phyloP scores from a whole-genome alignment of 768 basidiomycete species.

The Terana coerulea region DNA sequence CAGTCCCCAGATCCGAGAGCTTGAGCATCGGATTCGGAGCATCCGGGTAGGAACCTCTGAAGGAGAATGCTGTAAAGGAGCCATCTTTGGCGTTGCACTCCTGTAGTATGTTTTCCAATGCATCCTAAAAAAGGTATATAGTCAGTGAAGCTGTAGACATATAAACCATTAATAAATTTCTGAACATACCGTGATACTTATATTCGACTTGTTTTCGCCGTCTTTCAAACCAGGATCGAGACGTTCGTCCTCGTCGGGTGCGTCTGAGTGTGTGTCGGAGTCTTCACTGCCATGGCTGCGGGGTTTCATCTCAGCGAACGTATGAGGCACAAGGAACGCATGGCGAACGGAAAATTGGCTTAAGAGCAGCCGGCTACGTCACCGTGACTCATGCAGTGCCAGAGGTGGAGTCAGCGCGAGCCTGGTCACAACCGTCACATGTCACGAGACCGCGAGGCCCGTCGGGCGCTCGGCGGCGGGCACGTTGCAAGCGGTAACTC shows the following conservation, averaged over 20 bases:
- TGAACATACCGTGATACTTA: no score
- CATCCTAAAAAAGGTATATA: not conserved
- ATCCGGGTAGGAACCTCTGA: conserved; percentile 21
- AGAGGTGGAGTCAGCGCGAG: no score
- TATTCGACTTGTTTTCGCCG: no score
- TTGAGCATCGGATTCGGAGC: conserved; percentile 40
- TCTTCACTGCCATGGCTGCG: not conserved
- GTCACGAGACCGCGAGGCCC: not conserved
- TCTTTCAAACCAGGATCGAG: no score
- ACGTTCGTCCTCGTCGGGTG: no score
- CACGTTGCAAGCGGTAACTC: not conserved
- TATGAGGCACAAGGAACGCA: not conserved
- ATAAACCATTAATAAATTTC: no score
- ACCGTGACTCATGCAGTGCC: not conserved
- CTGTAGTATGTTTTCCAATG: not conserved
- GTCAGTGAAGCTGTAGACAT: no score
- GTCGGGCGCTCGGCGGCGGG: no score
- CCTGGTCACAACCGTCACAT: not conserved
- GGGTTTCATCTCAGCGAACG: not conserved
- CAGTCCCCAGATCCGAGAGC: conserved; percentile 37
- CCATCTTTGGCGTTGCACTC: not conserved
- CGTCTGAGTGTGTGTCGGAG: no score
- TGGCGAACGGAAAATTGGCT: not conserved
- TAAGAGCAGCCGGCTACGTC: not conserved
- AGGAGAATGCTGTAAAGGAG: conserved; percentile 18